Evolutionary conservation across 2,329 filamentous ascomycete genomes (phyloP).

Genomic region (Alternaria brassicicola): DNA sequence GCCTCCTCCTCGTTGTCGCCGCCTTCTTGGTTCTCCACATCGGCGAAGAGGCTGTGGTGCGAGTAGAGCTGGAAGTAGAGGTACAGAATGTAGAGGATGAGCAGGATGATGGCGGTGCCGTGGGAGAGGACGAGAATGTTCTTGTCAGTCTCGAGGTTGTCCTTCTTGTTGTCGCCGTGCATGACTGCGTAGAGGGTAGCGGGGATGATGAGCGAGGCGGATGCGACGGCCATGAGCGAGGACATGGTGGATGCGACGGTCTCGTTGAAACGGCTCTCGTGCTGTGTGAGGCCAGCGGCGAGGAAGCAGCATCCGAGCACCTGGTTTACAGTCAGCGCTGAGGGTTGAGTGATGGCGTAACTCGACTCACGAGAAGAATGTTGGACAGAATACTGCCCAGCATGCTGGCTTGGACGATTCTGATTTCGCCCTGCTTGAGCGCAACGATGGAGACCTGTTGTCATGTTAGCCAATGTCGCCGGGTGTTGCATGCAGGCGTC

Average conservation of each 20-base stretch:
- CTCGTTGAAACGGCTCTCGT: conserved; percentile 66
- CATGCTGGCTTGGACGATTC: conserved; percentile 98
- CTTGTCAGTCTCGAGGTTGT: conserved; percentile 51
- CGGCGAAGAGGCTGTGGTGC: conserved; percentile 57
- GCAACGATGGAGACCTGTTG: conserved; percentile 87
- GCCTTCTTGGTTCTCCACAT: conserved; percentile 40
- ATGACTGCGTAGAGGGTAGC: conserved; percentile 59
- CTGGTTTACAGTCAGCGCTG: conserved; percentile 58
- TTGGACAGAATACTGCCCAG: conserved; percentile 95
- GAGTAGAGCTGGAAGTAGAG: conserved; percentile 62
- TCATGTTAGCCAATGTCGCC: conserved; percentile 3
- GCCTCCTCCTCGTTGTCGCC: conserved; percentile 43
- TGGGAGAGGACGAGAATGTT: conserved; percentile 59
- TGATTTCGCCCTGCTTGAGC: conserved; percentile 81
- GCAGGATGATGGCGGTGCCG: conserved; percentile 60
- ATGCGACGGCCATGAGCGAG: conserved; percentile 63
- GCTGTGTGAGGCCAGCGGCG: conserved; percentile 53
- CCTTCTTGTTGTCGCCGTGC: conserved; percentile 44
- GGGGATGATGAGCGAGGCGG: conserved; percentile 60
- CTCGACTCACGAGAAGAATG: conserved; percentile 70
- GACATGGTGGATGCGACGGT: conserved; percentile 80
- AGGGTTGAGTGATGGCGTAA: conserved; percentile 23
- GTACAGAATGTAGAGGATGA: conserved; percentile 61
- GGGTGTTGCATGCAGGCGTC: not conserved
- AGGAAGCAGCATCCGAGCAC: conserved; percentile 62